Evolutionary conservation across 108 stramenopile genomes (phyloP).

Genomic region (Skeletonema grethae): DNA sequence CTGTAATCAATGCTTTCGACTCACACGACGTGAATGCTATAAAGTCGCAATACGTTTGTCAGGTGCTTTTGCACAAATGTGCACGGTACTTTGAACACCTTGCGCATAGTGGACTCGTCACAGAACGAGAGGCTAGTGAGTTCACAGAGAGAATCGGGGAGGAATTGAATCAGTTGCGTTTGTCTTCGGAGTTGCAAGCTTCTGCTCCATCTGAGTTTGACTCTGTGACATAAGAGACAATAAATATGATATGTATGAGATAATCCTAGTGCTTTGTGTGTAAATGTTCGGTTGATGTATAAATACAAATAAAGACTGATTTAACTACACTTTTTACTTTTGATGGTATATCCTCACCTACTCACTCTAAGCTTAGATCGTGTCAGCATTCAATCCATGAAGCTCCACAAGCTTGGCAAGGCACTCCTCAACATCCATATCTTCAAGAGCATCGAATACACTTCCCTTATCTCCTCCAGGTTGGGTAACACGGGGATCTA

Average conservation of each 20-base stretch:
- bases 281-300: no score
- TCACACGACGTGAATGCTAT: constrained; percentile 31
- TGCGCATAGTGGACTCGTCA: constrained; percentile 21
- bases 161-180: constrained; percentile 1
- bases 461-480: constrained; percentile 70
- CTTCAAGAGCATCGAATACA: constrained; percentile 89
- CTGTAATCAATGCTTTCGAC: constrained; percentile 25
- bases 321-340: no score
- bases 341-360: no score
- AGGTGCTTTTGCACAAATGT: constrained; percentile 38
- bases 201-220: not conserved
- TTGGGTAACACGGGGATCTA: constrained; percentile 78
- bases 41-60: constrained; percentile 38
- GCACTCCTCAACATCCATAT: constrained; percentile 86
- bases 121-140: constrained; percentile 34
- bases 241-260: no score
- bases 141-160: constrained; percentile 10
- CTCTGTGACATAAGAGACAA: not conserved
- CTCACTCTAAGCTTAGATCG: constrained; percentile 17
- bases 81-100: constrained; percentile 29
- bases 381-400: constrained; percentile 41
- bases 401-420: constrained; percentile 66
- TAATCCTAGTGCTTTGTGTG: no score
- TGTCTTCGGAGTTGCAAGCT: not conserved
- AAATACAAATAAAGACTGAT: no score